Base-by-base conservation (phyloP, 768 basidiomycete species). In the Rhizopogon salebrosus region DNA sequence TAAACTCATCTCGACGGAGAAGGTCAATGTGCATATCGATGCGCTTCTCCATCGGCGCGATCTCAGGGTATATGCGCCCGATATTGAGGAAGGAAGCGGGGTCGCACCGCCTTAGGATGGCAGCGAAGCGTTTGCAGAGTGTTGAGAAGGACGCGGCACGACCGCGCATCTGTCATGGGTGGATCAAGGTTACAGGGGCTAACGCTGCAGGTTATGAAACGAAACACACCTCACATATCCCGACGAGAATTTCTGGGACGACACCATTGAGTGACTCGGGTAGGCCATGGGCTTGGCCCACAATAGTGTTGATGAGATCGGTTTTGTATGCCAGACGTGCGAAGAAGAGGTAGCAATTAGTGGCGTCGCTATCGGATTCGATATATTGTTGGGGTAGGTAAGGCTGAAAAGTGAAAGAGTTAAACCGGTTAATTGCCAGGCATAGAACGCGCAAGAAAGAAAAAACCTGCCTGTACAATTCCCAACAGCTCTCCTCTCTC, bases 301-400 rank as follows among this genome's bases (percentile, higher is more conserved):
- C 85, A 51, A 92, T 80, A 11, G 71, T 78, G 62, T 87, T 91
- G 68, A 98, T 85, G 39, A 97, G 76, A 58, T 97, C 91, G 27
- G 90, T 77, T 70, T 99, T 99, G 64, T 78, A 75, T 0, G 85
- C 87, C 59, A 98, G 69, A 8, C 97, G 85, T 57, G 87, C 86
- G 84, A 98, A 97, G 78, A 97, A 91, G 54, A 98, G 74, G 60
- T 95, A 90, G 59, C 90, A 89, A 57, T 80, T 85, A 3, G 93
- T 91, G 0, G 95, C 89, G 58, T 93, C 92, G 57, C 79, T 82
- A 67, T 99, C 97, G 11, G 82, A 83, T 61, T 98, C 92, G 41
- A 91, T 79, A 63, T 97, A 99, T 10, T 92, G 67, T 65, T 91
- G 87, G 1, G 95, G 94, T 7, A 99, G 73, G 70, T 98, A 98